These are phyloP conservation scores for Dionaea muscipula DNA, from an alignment of 179 eudicot genomes.

Conservation along the genomic window DNA sequence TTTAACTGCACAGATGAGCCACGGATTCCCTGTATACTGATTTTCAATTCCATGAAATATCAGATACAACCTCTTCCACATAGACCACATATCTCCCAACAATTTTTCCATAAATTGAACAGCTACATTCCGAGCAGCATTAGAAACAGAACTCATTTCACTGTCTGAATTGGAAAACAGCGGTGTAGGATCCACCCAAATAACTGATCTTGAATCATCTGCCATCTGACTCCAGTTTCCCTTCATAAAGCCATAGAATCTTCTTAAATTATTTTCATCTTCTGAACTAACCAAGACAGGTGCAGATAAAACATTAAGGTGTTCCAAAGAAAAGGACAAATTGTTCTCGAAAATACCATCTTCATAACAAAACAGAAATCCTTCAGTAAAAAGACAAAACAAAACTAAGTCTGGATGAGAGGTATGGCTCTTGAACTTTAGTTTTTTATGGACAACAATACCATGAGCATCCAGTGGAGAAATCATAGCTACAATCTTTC, in stretches of 20 bases:
- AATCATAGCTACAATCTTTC: constrained; percentile 36
- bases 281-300: constrained; percentile 18
- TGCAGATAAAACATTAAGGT: constrained; percentile 35
- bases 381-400: constrained; percentile 28
- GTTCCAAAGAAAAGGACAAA: constrained; percentile 40
- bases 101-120: constrained; percentile 24
- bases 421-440: constrained; percentile 18
- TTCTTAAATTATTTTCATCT: constrained; percentile 11
- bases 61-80: constrained; percentile 34
- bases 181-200: constrained; percentile 55
- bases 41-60: constrained; percentile 26
- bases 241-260: constrained; percentile 9
- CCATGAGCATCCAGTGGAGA: constrained; percentile 24
- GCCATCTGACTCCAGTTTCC: constrained; percentile 22
- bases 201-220: constrained; percentile 21
- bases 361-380: constrained; percentile 25
- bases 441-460: constrained; percentile 20
- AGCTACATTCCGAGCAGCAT: constrained; percentile 21
- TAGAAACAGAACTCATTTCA: constrained; percentile 10
- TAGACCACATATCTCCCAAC: constrained; percentile 35
- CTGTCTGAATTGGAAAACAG: constrained; percentile 18
- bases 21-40: constrained; percentile 35
- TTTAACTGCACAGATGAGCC: constrained; percentile 45
- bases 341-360: constrained; percentile 37
- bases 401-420: constrained; percentile 25